Evolutionary conservation across 306 rosid genomes (phyloP), one percentile per base, ranked within the genome.

Genomic region (Pachyrhizus erosus): DNA sequence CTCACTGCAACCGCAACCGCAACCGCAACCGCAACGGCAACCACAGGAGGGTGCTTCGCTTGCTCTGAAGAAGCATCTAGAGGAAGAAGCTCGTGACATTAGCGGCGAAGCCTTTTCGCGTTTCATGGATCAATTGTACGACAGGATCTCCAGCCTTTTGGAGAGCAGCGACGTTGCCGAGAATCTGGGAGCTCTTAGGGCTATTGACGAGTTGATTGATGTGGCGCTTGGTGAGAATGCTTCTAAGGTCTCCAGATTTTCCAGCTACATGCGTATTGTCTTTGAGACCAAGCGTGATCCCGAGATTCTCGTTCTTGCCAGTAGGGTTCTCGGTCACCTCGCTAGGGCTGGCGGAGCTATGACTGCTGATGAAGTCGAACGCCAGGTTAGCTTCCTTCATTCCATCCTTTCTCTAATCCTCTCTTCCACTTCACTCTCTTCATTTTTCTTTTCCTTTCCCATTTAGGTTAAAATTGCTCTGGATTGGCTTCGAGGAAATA

Each of bases 291-390:
- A 96, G 81, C 97, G 97, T 73, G 97, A 96, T 87, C 93, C 98
- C 33, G 99, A 93, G 46, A 91, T 92, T 77, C 84, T 96, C 84
- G 96, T 91, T 83, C 91, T 92, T 40, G 99, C 98, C 37, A 93
- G 99, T 81, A 91, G 89, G 83, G 99, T 96, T 85, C 89, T 96
- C 57, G 99, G 99, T 75, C 99, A 96, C 78, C 90, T 96, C 12
- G 99, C 94, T 40, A 87, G 97, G 87, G 98, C 99, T 5, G 99
- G 99, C 6, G 99, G 99, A 55, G 94, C 99, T 64, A 96, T 93
- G 98, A 96, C 99, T 13, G 98, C 98, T 0, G 98, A 96, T 84
- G 98, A 96, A 89, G 98, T 96, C 52, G 97, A 96, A 89, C 91
- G 90, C 76, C 99, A 96, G 97, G 99, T 95, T 62, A 9, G 2